Evolutionary conservation across 495 filamentous ascomycete species (phyloP).

Genomic region (Thermochaetoides thermophila): DNA sequence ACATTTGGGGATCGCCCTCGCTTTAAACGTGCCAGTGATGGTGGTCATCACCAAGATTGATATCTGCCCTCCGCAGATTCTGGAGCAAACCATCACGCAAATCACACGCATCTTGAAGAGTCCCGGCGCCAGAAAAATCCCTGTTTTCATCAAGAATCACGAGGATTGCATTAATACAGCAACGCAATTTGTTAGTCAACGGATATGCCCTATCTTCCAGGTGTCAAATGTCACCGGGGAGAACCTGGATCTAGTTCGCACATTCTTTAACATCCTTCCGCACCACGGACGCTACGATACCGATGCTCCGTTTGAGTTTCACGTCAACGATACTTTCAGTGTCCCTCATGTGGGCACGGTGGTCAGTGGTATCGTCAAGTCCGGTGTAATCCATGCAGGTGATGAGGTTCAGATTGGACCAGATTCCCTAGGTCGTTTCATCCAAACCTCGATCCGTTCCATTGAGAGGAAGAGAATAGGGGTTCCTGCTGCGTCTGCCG

Average conservation of each 20-base stretch:
- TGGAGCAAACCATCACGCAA: conserved; percentile 88
- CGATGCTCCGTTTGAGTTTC: conserved; percentile 81
- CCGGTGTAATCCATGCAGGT: conserved; percentile 74
- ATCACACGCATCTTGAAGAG: conserved; percentile 85
- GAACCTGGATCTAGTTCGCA: conserved; percentile 62
- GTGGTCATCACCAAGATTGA: conserved; percentile 98
- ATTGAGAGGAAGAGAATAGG: conserved; percentile 92
- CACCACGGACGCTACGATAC: conserved; percentile 88
- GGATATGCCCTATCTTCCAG: conserved; percentile 95
- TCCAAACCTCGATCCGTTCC: conserved; percentile 72
- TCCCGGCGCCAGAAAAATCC: conserved; percentile 86
- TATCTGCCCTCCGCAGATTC: conserved; percentile 91
- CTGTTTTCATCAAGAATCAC: conserved; percentile 87
- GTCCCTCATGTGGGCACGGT: conserved; percentile 96
- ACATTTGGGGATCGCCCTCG: conserved; percentile 88
- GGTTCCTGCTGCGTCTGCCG: conserved; percentile 78
- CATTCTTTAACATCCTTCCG: conserved; percentile 89
- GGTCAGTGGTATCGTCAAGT: conserved; percentile 85
- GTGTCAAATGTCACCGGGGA: conserved; percentile 95
- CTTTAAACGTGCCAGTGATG: conserved; percentile 94
- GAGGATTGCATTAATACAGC: conserved; percentile 91
- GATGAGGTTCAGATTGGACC: conserved; percentile 84
- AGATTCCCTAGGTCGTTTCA: conserved; percentile 84
- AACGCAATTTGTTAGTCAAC: conserved; percentile 85
- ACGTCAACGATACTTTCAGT: conserved; percentile 97